A percentile compares a stretch with the other conserved stretches of the same genome.
Conservation (phyloP, 139 green algal species). For the Diplosphaera chodatii region DNA sequence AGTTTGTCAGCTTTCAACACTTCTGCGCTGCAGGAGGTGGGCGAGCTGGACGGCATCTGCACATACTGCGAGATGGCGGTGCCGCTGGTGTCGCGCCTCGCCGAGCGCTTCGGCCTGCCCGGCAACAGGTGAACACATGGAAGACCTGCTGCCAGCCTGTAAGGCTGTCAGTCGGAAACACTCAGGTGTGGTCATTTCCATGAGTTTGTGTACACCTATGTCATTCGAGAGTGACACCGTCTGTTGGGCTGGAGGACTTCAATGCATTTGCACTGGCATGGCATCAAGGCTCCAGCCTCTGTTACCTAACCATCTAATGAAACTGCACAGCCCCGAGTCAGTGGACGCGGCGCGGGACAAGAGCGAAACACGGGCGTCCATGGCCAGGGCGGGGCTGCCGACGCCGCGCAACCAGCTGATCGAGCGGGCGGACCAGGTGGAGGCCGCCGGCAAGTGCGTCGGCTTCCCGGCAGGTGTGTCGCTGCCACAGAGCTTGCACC, state of each 20-base stretch:
- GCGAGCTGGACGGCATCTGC: conserved; percentile 71
- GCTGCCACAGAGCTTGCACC: no score
- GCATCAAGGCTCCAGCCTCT: background rate
- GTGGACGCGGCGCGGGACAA: conserved; percentile 86
- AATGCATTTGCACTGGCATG: no score
- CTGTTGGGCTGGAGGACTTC: no score
- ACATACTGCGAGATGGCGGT: conserved; percentile 88
- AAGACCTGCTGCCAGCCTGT: no score
- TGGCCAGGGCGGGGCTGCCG: conserved; percentile 66
- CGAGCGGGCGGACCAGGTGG: conserved; percentile 33
- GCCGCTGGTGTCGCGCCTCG: conserved; percentile 69
- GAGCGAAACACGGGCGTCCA: conserved; percentile 40
- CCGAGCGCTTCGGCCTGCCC: conserved; percentile 73
- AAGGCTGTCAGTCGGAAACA: no score
- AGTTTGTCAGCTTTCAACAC: no score
- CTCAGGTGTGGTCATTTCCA: no score
- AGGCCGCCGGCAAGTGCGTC: conserved; percentile 33
- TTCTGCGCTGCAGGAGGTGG: conserved; percentile 37
- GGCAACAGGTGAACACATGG: conserved; percentile 36
- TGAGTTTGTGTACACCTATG: no score
- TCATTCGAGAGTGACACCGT: no score
- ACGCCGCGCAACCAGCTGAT: conserved; percentile 64
- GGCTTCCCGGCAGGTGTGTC: conserved; percentile 16
- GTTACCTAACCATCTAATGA: background rate
- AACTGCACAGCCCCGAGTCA: conserved; percentile 18